Evolutionary conservation across 306 rosid species (phyloP), one percentile per base, ranked within the genome.

Genomic region (Castanea sativa): DNA sequence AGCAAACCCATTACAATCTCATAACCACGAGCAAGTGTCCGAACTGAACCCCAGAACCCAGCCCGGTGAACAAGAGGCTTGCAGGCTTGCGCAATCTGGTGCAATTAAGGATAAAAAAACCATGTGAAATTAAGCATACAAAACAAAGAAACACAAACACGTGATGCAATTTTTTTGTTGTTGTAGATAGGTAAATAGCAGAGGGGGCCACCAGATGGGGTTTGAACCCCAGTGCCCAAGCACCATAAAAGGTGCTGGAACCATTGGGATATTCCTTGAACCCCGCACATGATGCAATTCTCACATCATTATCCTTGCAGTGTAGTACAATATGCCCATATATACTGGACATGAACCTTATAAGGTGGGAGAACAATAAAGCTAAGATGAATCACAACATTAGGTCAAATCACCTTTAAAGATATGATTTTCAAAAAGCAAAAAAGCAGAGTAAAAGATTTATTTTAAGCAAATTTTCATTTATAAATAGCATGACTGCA

Each of bases 1-100:
- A 94, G 87, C 90, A 94, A 79, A 30, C 97, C 99, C 93, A 94
- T 94, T 1, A 92, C 73, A 32, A 91, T 88, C 88, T 94, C 99
- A n/a, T 88, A 94, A 51, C 97, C 99, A 0, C 97, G 93, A 60
- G 97, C 99, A 5, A 94, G 97, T 0, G 96, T 92, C 73, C 88
- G 84, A 7, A 95, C 90, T 0, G 98, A 91, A 59, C 89, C 98
- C 99, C 99, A 95, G 77, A 92, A 89, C 33, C 99, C 99, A 9
- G 90, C 92, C 61, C 76, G 80, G 6, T 79, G 83, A 38, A 92
- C 89, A 1, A 91, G 6, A 49, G 98, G 99, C 82, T 86, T 95
- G 74, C 88, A 82, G 11, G 98, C 98, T 80, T 95, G 99, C 0
- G 96, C 97, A 80, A 95, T 95, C 98, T 95, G 90, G 11, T 19